phyloP scores from a whole-genome alignment of 192 early-diverging fungal species.

The Coemansia sp. region DNA sequence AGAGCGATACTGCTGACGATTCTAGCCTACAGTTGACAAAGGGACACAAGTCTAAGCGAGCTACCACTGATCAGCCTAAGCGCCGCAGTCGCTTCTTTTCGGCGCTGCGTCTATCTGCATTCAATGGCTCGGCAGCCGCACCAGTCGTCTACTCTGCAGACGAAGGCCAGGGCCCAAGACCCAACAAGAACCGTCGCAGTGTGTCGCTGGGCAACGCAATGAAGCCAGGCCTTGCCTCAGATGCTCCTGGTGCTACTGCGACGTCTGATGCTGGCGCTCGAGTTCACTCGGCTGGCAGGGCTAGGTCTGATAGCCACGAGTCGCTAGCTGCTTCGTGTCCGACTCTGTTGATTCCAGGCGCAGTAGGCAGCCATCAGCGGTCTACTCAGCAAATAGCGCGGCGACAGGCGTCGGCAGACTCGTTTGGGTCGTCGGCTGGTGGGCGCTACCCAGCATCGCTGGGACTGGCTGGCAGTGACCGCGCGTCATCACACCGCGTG shows the following conservation, averaged over 20 bases:
- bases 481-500: not conserved
- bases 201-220: constrained; percentile 38
- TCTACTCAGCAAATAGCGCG: not conserved
- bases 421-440: not conserved
- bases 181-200: constrained; percentile 28
- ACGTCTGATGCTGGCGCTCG: not conserved
- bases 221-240: not conserved
- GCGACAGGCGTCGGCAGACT: constrained; percentile 19
- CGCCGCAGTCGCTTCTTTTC: constrained; percentile 48
- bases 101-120: constrained; percentile 26
- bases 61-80: constrained; percentile 16
- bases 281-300: not conserved
- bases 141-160: not conserved
- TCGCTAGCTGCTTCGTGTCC: constrained; percentile 39
- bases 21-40: not conserved
- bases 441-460: constrained; percentile 37
- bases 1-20: not conserved
- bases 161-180: not conserved
- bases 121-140: constrained; percentile 3
- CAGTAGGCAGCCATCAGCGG: not conserved
- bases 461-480: constrained; percentile 9
- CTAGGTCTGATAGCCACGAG: constrained; percentile 17
- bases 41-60: not conserved
- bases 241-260: not conserved
- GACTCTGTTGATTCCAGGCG: constrained; percentile 14